Evolutionary conservation across 805 yeast species (phyloP), one percentile per base, ranked within the genome.

Genomic region (Wickerhamomyces strasburgensis): DNA sequence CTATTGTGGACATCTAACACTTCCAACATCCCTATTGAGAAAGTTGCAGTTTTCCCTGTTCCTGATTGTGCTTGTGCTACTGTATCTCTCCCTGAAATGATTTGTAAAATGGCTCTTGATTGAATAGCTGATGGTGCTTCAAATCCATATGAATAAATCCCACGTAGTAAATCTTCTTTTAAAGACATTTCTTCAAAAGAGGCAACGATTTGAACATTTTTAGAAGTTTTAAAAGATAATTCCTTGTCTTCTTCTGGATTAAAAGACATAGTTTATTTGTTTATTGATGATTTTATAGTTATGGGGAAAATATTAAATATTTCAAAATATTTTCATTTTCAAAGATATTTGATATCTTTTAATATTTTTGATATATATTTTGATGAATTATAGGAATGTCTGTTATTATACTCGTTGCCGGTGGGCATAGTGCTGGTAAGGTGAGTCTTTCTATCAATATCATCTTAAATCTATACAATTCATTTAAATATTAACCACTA

Each of bases 41-140:
- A 93, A 33, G 98, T 93, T 48, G 98, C 98, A 19, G 98, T 93
- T 70, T 93, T 93, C 67, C 98, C 98, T 34, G 98, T 93, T 67
- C 98, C 98, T 26, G 96, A 87, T 68, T 93, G 98, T 42, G 98
- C 98, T 70, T 93, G 98, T 43, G 98, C 98, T 47, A 93, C 78
- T 37, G 89, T 94, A 65, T 93, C 98, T 64, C 88, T 80, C 39
- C 96, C 96, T 58, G 80, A 81, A 54, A 88, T 83, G 64, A 93
- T 89, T 62, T 95, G 98, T 67, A 84, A 70, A 53, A 93, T 93
- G 47, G 98, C 98, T 65, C 98, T 80, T 60, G 88, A 89, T 71
- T 93, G 98, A 69, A 93, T 93, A 39, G 98, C 93, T 38, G 97
- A 88, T 49, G 98, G 98, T 37, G 78, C 77, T 69, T 90, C 98